A percentile compares a stretch with the other conserved stretches of the same genome.
These are phyloP conservation scores for Barnettozyma wickerhamii DNA, from an alignment of 805 yeast genomes.

Conservation along the genomic window DNA sequence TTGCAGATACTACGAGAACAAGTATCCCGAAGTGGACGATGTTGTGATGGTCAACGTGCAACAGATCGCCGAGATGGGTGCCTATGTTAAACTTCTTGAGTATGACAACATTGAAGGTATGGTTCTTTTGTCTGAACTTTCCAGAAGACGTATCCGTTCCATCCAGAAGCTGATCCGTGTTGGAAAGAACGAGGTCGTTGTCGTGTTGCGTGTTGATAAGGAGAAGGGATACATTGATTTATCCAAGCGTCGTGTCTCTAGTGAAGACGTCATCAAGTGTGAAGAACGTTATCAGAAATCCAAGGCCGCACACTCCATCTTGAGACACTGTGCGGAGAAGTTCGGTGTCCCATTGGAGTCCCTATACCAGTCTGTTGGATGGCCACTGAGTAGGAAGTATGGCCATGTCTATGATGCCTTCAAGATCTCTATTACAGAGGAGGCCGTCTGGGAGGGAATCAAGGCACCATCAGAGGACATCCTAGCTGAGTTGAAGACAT, in stretches of 20 bases:
- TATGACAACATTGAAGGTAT: slow-evolving; percentile 98
- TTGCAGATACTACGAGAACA: slow-evolving; percentile 97
- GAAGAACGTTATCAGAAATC: slow-evolving; percentile 97
- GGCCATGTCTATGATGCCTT: slow-evolving; percentile 98
- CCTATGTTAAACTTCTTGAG: slow-evolving; percentile 91
- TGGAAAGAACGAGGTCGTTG: slow-evolving; percentile 97
- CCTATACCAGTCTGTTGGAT: slow-evolving; percentile 84
- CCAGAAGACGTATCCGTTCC: slow-evolving; percentile 98
- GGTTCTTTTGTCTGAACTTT: slow-evolving; percentile 92
- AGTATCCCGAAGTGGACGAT: slow-evolving; percentile 98
- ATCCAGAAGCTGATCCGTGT: slow-evolving; percentile 97
- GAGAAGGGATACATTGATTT: slow-evolving; percentile 98
- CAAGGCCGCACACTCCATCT: slow-evolving; percentile 96
- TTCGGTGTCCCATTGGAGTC: slow-evolving; percentile 82
- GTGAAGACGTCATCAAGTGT: slow-evolving; percentile 95
- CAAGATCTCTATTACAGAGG: slow-evolving; percentile 91
- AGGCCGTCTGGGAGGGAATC: slow-evolving; percentile 75
- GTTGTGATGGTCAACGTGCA: slow-evolving; percentile 99
- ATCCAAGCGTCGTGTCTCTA: slow-evolving; percentile 95
- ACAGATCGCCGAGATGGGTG: slow-evolving; percentile 99
- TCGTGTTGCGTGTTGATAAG: slow-evolving; percentile 95
- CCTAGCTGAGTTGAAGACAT: slow-evolving; percentile 77
- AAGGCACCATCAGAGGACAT: slow-evolving; percentile 68
- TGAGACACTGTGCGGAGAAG: slow-evolving; percentile 98
- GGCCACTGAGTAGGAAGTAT: slow-evolving; percentile 94